Base-by-base conservation (phyloP, 192 early-diverging fungal genomes). In the Phycomyces nitens region DNA sequence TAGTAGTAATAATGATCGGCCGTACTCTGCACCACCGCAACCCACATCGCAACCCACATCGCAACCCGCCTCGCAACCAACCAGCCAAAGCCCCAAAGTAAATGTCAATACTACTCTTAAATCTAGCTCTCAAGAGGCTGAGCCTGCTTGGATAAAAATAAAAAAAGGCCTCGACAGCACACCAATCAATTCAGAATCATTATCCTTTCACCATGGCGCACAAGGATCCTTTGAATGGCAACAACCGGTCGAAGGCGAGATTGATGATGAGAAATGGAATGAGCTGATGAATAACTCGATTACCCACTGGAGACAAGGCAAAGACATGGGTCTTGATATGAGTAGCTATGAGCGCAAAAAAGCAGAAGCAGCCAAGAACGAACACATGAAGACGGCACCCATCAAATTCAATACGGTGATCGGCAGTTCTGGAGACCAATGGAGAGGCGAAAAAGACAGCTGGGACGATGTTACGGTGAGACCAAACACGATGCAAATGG, bases 401-500 rank as follows among this genome's bases (percentile, higher is more conserved):
- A 47, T 11, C 2, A n/a, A 14, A 3, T 47, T 47, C 12, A 47
- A 47, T 47, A 47, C 44, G 44, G 44, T 47, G 2, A 14, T 47
- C 11, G 18, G 15, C 3, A 47, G 2, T 47, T n/a, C 44, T 1
- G 15, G 15, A 47, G 44, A 47, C 12, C 44, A 47, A 11, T 11
- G 44, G 44, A 47, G 15, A 47, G 44, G 18, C 3, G 44, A 47
- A 11, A 47, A 47, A 39, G 38, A 53, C 18, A 40, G 53, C 5
- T 63, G 62, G 62, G 52, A 54, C 3, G 23, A 34, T 3, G 10
- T 41, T n/a, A 39, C 52, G 15, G 52, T 53, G 10, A 27, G 62
- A 12, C 62, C 62, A 14, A 21, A 53, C n/a, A 26, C 22, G 3
- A 63, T 63, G 62, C 62, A 54, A 16, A 63, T 63, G 52, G 29